Evolutionary conservation across 441 rosid genomes (phyloP), one percentile per base, ranked within the genome.

Genomic region (Erysimum cheiri): DNA sequence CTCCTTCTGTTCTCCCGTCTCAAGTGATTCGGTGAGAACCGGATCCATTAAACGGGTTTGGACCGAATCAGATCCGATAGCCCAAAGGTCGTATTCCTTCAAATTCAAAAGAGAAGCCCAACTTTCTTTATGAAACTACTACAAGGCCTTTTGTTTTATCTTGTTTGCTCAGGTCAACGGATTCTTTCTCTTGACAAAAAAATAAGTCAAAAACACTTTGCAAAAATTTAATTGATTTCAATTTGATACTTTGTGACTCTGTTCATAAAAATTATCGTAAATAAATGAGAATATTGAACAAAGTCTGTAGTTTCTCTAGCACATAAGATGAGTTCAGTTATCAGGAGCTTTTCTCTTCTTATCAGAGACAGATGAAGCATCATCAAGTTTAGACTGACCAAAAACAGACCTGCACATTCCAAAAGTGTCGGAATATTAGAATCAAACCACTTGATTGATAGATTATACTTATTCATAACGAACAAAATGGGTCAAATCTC

Each of bases 321-420:
- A 32, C 32, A 13, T 39, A 59, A 50, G 48, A 26, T 73, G 14
- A 60, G 1, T 22, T 67, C 36, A 74, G 6, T 57, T 12, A 5
- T 67, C 64, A 6, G 78, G 84, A 58, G 92, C 76, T 84, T 90
- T 69, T 81, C 96, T 83, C 85, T 94, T 92, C 66, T 72, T 84
- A 73, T 83, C 82, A 49, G 88, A 66, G 60, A 80, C 72, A 5
- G 88, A 72, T 48, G 93, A 81, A 29, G 67, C 80, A 58, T 35
- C 70, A 67, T 86, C 91, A 46, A 81, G 77, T 80, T 95, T 96
- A 28, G 91, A 78, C 77, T 86, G 94, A 68, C 96, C 96, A 82
- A 92, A 95, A 32, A 82, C 85, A 24, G 96, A 92, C 75, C 98
- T 94, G 85, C 80, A 77, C 4, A 22, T 12, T 44, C 54, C 69